phyloP scores from a whole-genome alignment of 202 grass and related monocot genomes.

The Dendrocalamus latiflorus region DNA sequence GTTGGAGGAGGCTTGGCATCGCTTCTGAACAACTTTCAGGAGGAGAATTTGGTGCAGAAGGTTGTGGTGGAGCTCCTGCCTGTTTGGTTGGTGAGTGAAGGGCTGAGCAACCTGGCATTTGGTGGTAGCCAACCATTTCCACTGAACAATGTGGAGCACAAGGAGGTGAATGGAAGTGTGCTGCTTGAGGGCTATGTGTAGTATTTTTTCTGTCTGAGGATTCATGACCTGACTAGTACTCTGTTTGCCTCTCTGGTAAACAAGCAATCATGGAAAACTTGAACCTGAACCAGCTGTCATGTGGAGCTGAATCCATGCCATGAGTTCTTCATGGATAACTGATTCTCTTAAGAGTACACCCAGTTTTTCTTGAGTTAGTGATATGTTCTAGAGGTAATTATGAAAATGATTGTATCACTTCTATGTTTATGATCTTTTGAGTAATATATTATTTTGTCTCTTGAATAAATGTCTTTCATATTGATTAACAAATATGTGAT shows the following conservation, averaged over 20 bases:
- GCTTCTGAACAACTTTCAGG: constrained; percentile 51
- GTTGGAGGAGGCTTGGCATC: constrained; percentile 23
- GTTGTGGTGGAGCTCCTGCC: constrained; percentile 63
- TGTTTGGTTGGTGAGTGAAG: constrained; percentile 42
- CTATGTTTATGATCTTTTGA: too few species aligned
- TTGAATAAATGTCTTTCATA: too few species aligned
- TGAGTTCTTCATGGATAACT: not conserved
- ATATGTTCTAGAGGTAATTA: too few species aligned
- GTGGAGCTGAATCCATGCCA: not conserved
- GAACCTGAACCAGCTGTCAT: not conserved
- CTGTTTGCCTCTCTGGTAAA: not conserved
- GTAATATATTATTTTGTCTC: too few species aligned
- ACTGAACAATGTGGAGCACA: constrained; percentile 53
- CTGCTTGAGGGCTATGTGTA: constrained; percentile 67
- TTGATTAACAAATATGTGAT: too few species aligned
- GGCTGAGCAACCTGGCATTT: constrained; percentile 32
- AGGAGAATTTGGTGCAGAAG: constrained; percentile 70
- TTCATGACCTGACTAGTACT: not conserved
- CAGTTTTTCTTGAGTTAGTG: not conserved
- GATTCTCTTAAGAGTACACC: not conserved
- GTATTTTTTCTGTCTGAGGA: not conserved
- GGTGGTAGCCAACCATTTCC: constrained; percentile 35
- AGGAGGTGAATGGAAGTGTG: constrained; percentile 35
- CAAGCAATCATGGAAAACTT: not conserved
- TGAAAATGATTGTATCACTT: too few species aligned